Conservation (phyloP, 805 yeast genomes). For the Saturnispora silvae region DNA sequence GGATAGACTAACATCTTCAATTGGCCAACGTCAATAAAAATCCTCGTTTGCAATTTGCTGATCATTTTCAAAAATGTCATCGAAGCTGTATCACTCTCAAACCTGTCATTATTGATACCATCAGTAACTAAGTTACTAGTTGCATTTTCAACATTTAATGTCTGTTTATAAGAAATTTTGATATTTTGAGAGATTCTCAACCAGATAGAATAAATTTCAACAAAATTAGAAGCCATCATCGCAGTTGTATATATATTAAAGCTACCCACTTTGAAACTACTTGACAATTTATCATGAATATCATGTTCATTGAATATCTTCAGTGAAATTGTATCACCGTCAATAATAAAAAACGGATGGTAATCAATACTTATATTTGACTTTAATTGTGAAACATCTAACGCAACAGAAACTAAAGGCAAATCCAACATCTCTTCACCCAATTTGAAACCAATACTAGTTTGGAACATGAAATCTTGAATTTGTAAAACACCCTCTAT, state of each 20-base stretch:
- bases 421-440: conserved; percentile 33
- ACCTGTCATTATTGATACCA: background rate
- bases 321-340: conserved; percentile 36
- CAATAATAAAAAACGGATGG: conserved; percentile 68
- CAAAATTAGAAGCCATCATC: conserved; percentile 70
- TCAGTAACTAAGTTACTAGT: background rate
- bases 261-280: conserved; percentile 36
- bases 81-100: conserved; percentile 5
- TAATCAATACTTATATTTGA: conserved; percentile 68
- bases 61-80: conserved; percentile 19
- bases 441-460: conserved; percentile 64
- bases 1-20: conserved; percentile 67
- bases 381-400: conserved; percentile 45
- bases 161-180: conserved; percentile 62
- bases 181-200: conserved; percentile 66
- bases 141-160: conserved; percentile 35
- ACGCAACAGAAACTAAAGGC: conserved; percentile 58
- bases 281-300: conserved; percentile 47
- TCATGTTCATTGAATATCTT: conserved; percentile 58
- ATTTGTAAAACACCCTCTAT: conserved; percentile 59
- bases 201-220: conserved; percentile 66
- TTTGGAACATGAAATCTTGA: conserved; percentile 39
- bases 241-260: conserved; percentile 66
- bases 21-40: conserved; percentile 50
- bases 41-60: conserved; percentile 50